These are phyloP conservation scores for Melastoma malabathricum DNA, from an alignment of 345 rosid species.

Conservation along the genomic window DNA sequence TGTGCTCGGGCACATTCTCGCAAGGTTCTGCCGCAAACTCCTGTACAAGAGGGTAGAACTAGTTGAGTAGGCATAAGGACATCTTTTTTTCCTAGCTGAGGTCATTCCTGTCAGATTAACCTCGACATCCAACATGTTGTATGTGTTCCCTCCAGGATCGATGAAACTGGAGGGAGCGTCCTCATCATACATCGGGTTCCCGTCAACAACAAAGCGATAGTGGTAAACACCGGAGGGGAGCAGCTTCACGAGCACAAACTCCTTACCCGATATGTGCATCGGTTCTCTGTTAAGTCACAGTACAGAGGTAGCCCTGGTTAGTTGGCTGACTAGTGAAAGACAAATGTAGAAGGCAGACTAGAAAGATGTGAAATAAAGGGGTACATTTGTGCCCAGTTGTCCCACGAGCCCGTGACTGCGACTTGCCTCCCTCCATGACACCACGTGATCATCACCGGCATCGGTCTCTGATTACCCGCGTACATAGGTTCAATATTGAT, in stretches of 20 bases:
- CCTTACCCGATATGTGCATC: slow-evolving; percentile 30
- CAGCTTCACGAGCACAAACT: slow-evolving; percentile 34
- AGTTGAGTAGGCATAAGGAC: too few species aligned
- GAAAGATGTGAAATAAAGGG: slow-evolving; percentile 3
- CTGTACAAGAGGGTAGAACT: slow-evolving; percentile 7
- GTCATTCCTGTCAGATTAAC: slow-evolving; percentile 10
- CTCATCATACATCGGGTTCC: slow-evolving; percentile 21
- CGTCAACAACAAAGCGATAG: slow-evolving; percentile 42
- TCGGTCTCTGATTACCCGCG: slow-evolving; percentile 12
- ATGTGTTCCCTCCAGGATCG: slow-evolving; percentile 19
- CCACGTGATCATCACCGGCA: slow-evolving; percentile 41
- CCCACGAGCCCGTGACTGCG: slow-evolving; percentile 56
- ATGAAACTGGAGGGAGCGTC: slow-evolving; percentile 37
- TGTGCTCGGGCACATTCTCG: slow-evolving; percentile 32
- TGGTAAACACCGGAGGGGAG: slow-evolving; percentile 46
- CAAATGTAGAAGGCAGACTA: slow-evolving; percentile 2
- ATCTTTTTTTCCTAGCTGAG: too few species aligned
- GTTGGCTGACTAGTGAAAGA: too few species aligned
- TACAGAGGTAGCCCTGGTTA: too few species aligned
- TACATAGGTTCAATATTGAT: too few species aligned
- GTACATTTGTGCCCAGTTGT: slow-evolving; percentile 39
- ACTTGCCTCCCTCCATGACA: slow-evolving; percentile 43
- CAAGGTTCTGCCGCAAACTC: slow-evolving; percentile 30
- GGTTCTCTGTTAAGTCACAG: slow-evolving; percentile 20
- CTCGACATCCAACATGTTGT: slow-evolving; percentile 48